These are phyloP conservation scores for Penicillium sp. DNA, from an alignment of 2,329 filamentous ascomycete species.

Conservation along the genomic window DNA sequence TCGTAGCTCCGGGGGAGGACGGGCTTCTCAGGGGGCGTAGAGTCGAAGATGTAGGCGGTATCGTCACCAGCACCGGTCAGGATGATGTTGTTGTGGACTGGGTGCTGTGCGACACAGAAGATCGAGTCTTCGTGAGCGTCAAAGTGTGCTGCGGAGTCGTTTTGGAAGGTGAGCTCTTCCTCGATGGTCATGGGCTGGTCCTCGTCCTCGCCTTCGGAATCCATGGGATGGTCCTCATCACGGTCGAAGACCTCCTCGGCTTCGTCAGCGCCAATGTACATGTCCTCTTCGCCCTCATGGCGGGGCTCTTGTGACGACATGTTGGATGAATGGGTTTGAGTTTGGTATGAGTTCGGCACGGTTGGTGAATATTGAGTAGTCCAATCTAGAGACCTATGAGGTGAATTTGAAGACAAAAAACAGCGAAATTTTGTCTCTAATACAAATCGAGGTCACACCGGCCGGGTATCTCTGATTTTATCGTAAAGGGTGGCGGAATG, in stretches of 20 bases:
- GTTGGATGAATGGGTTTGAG: conserved; percentile 17
- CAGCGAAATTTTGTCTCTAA: background rate
- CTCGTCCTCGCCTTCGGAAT: conserved; percentile 68
- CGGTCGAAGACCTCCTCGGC: conserved; percentile 76
- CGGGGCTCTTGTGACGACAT: conserved; percentile 46
- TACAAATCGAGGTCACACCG: background rate
- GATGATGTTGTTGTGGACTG: conserved; percentile 75
- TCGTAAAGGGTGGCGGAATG: conserved; percentile 14
- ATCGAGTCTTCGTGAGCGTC: conserved; percentile 89
- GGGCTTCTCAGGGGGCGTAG: conserved; percentile 65
- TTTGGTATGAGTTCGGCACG: background rate
- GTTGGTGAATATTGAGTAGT: background rate
- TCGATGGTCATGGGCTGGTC: conserved; percentile 57
- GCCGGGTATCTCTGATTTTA: conserved; percentile 10
- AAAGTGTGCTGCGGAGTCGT: conserved; percentile 93
- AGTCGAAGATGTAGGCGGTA: conserved; percentile 84
- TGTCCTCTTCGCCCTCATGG: conserved; percentile 67
- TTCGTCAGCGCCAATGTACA: conserved; percentile 78
- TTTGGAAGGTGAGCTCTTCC: conserved; percentile 74
- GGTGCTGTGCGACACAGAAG: conserved; percentile 94
- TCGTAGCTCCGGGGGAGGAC: conserved; percentile 79
- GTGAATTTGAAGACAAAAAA: background rate
- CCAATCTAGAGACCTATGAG: background rate
- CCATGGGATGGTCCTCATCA: conserved; percentile 76
- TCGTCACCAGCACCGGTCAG: conserved; percentile 89